phyloP scores from a whole-genome alignment of 768 basidiomycete species.

The Mycena chlorophos region DNA sequence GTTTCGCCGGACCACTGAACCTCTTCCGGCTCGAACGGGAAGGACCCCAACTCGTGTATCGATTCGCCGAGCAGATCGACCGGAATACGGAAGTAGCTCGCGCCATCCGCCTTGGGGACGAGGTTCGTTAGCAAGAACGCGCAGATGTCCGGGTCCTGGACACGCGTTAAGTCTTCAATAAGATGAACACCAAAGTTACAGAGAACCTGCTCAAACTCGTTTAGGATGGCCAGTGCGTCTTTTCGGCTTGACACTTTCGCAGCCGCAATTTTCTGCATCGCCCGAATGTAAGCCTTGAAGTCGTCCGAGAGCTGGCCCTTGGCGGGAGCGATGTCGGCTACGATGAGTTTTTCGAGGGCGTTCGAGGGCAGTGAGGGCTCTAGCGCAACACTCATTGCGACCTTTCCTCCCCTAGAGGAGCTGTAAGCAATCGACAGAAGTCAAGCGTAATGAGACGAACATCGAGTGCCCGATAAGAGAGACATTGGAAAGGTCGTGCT shows the following conservation, averaged over 20 bases:
- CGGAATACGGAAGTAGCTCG: constrained; percentile 66
- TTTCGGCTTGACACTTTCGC: constrained; percentile 58
- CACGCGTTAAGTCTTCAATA: not conserved
- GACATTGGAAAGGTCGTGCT: constrained; percentile 56
- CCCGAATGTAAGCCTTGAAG: constrained; percentile 64
- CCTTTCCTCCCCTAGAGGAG: constrained; percentile 78
- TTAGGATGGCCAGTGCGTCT: constrained; percentile 68
- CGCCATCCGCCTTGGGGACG: constrained; percentile 35
- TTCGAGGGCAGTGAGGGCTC: constrained; percentile 40
- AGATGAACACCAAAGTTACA: not conserved
- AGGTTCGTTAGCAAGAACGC: constrained; percentile 89
- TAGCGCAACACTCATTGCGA: constrained; percentile 70
- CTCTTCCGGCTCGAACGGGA: constrained; percentile 68
- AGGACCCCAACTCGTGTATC: constrained; percentile 71
- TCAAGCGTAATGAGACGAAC: constrained; percentile 43
- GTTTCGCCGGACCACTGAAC: constrained; percentile 57
- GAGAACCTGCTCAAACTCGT: constrained; percentile 47
- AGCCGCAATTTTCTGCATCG: constrained; percentile 72
- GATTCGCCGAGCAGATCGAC: constrained; percentile 61
- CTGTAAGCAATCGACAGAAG: not conserved
- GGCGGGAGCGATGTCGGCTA: constrained; percentile 82
- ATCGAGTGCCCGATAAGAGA: constrained; percentile 89
- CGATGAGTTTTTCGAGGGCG: constrained; percentile 58
- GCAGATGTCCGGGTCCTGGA: constrained; percentile 68
- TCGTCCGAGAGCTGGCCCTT: constrained; percentile 58